Percentiles rank a stretch among this genome's conserved stretches.
phyloP scores from a whole-genome alignment of 306 rosid species.

The Cicer bijugum region DNA sequence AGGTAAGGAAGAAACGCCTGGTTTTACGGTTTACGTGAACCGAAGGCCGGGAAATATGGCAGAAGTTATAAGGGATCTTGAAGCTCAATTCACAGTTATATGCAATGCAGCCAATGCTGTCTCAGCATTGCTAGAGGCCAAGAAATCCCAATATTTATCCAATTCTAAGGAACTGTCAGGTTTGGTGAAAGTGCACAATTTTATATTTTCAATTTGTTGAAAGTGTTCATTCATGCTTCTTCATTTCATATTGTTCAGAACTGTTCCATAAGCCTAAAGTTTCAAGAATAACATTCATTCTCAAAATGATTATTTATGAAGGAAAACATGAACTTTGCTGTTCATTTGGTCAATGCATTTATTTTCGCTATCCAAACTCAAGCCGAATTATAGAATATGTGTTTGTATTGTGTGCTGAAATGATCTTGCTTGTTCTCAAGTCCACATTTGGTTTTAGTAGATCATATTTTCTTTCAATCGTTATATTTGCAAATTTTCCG shows the following conservation, averaged over 20 bases:
- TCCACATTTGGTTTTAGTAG: not conserved
- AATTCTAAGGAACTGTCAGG: slow-evolving; percentile 75
- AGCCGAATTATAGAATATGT: not conserved
- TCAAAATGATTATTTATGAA: slow-evolving; percentile 11
- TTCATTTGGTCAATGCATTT: slow-evolving; percentile 21
- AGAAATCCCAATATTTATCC: slow-evolving; percentile 57
- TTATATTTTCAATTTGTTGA: slow-evolving; percentile 13
- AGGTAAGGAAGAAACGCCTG: slow-evolving; percentile 72
- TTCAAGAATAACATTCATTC: slow-evolving; percentile 12
- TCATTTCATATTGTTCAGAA: slow-evolving; percentile 28
- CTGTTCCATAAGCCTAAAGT: slow-evolving; percentile 2
- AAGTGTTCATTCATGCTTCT: slow-evolving; percentile 25
- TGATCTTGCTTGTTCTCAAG: not conserved
- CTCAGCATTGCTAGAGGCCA: slow-evolving; percentile 75
- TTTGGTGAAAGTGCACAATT: slow-evolving; percentile 42
- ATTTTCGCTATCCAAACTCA: slow-evolving; percentile 16
- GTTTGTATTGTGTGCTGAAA: not conserved
- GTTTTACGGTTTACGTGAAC: slow-evolving; percentile 78
- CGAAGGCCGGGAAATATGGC: slow-evolving; percentile 83
- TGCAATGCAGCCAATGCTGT: slow-evolving; percentile 78
- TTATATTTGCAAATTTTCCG: slow-evolving; percentile 24
- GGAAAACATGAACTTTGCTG: slow-evolving; percentile 16
- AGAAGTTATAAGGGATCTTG: slow-evolving; percentile 83
- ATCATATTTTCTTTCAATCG: not conserved
- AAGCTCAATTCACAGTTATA: slow-evolving; percentile 69